phyloP scores from a whole-genome alignment of 2,329 filamentous ascomycete genomes.

The Hymenoscyphus linearis region DNA sequence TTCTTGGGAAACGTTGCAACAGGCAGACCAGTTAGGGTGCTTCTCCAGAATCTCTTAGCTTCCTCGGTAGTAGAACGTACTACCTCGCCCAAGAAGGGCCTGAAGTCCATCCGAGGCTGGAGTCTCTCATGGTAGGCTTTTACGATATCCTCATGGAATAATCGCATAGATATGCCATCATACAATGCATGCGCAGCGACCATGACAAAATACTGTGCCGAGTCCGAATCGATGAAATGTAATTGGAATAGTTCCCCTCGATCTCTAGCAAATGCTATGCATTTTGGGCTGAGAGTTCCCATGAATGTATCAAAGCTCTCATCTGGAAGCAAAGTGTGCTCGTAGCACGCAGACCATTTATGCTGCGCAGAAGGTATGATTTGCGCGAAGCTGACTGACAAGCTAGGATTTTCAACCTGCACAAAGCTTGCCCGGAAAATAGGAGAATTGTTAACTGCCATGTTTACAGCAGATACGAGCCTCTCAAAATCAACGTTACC shows the following conservation, averaged over 20 bases:
- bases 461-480: constrained; percentile 57
- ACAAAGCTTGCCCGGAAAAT: constrained; percentile 73
- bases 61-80: constrained; percentile 36
- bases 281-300: constrained; percentile 36
- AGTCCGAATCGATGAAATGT: constrained; percentile 34
- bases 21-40: constrained; percentile 52
- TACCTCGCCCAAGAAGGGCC: constrained; percentile 47
- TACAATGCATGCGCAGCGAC: constrained; percentile 85
- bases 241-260: constrained; percentile 45
- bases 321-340: neutral
- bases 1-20: constrained; percentile 36
- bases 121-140: constrained; percentile 52
- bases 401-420: constrained; percentile 54
- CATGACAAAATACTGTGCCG: constrained; percentile 46
- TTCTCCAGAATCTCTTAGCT: constrained; percentile 63
- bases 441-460: constrained; percentile 54
- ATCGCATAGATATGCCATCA: constrained; percentile 75
- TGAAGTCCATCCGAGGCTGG: constrained; percentile 42
- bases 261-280: constrained; percentile 35
- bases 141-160: constrained; percentile 67
- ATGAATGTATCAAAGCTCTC: constrained; percentile 32
- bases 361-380: constrained; percentile 36
- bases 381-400: constrained; percentile 53
- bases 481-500: constrained; percentile 47
- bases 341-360: neutral